phyloP scores from a whole-genome alignment of 2,329 filamentous ascomycete genomes.

The Laburnicola sp. region DNA sequence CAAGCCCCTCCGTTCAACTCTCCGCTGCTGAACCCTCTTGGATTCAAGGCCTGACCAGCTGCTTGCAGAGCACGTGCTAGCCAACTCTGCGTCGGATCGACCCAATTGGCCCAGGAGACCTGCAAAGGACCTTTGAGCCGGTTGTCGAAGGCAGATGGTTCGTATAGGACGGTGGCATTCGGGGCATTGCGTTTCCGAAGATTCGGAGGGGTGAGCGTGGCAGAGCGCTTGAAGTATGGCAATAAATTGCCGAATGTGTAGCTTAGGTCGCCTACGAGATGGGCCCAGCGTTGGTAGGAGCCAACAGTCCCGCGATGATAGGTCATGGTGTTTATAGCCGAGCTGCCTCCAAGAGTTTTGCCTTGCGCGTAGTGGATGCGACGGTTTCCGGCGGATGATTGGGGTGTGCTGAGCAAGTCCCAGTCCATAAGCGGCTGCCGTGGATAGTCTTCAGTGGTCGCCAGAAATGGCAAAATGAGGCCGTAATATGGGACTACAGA shows the following conservation, averaged over 20 bases:
- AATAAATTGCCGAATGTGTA: slow-evolving; percentile 33
- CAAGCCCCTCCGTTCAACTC: slow-evolving; percentile 16
- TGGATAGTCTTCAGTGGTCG: slow-evolving; percentile 21
- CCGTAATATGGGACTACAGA: slow-evolving; percentile 29
- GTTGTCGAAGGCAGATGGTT: slow-evolving; percentile 21
- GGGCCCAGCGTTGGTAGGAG: slow-evolving; percentile 36
- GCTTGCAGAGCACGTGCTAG: slow-evolving; percentile 26
- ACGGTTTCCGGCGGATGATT: slow-evolving; percentile 20
- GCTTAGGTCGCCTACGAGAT: slow-evolving; percentile 34
- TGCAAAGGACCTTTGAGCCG: slow-evolving; percentile 23
- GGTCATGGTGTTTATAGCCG: slow-evolving; percentile 29
- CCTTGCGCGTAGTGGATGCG: slow-evolving; percentile 40
- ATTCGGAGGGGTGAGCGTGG: slow-evolving; percentile 36
- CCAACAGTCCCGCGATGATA: slow-evolving; percentile 30
- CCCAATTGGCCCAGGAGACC: slow-evolving; percentile 34
- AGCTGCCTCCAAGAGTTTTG: slow-evolving; percentile 37
- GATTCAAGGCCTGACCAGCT: slow-evolving; percentile 22
- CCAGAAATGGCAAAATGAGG: slow-evolving; percentile 23
- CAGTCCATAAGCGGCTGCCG: slow-evolving; percentile 32
- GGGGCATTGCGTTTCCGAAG: slow-evolving; percentile 19
- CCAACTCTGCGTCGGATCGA: slow-evolving; percentile 29
- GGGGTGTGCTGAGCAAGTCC: slow-evolving; percentile 29
- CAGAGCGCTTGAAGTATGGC: slow-evolving; percentile 34
- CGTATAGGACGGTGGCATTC: slow-evolving; percentile 25
- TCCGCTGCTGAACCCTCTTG: slow-evolving; percentile 28